Base-by-base conservation (phyloP, 2,329 filamentous ascomycete species). In the Nemania diffusa region DNA sequence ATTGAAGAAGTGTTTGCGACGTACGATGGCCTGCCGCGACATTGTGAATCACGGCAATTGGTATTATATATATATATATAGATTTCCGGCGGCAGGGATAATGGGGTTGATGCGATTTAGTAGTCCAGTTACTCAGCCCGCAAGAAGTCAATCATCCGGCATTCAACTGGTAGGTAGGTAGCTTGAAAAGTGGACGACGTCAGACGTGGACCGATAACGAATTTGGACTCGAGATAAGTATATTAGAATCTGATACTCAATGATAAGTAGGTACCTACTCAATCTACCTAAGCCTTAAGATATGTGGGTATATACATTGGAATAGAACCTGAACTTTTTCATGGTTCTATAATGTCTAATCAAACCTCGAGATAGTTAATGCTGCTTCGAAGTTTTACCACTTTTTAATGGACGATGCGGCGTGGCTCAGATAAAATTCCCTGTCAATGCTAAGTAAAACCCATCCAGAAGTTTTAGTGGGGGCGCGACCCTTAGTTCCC, bases 21-120 rank as follows among this genome's bases (percentile, higher is more conserved):
- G 20, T 74, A 75, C 74, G 27, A 76, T 59, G 62, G 71, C 71
- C 73, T 70, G 70, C 58, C 71, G 73, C 46, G 73, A 67, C 73
- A 74, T 74, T 42, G 20, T 60, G 46, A 3, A 24, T 24, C n/a
- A 15, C 34, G 15, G 15, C n/a, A 22, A 15, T 40, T 4, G 34
- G 34, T 9, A 13, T 3, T 40, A 3, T 40, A 9, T 9, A 40
- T 40, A 15, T 13, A 8, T 13, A 13, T 40, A 15, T 40, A 3
- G 34, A 40, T 8, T 7, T 40, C 3, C 15, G 34, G n/a, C n/a
- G n/a, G n/a, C n/a, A n/a, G n/a, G n/a, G 13, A 44, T 44, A 15
- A 44, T 15, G 9, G 32, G 37, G 17, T 17, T 44, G 40, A 15
- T 44, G 4, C 6, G 6, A 15, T 8, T 17, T 7, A 8, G 24